These are phyloP conservation scores for Margaritispora aquatica DNA, from an alignment of 495 filamentous ascomycete species.

Conservation along the genomic window DNA sequence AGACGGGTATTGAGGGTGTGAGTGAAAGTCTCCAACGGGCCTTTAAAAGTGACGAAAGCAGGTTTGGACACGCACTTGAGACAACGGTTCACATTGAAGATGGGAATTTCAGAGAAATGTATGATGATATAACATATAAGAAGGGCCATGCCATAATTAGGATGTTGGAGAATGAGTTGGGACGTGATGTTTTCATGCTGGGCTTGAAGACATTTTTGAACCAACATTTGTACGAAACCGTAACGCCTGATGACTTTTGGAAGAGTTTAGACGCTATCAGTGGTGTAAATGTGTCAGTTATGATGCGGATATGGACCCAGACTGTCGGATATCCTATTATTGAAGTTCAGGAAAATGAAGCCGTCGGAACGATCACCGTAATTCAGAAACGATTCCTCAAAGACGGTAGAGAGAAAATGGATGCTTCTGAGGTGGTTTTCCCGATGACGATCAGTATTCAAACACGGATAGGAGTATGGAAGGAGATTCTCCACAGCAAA, in stretches of 20 bases:
- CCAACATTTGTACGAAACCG: conserved; percentile 84
- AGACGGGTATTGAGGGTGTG: conserved; percentile 91
- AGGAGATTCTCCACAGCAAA: conserved; percentile 60
- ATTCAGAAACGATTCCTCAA: conserved; percentile 70
- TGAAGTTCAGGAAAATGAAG: conserved; percentile 53
- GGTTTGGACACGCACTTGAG: conserved; percentile 93
- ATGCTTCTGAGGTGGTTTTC: conserved; percentile 71
- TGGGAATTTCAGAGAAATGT: conserved; percentile 94
- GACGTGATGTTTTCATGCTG: conserved; percentile 87
- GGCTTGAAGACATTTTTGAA: conserved; percentile 86
- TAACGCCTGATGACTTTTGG: conserved; percentile 86
- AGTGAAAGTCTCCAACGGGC: conserved; percentile 85
- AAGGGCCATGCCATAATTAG: conserved; percentile 95
- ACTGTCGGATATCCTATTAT: conserved; percentile 69
- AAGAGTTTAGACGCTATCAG: conserved; percentile 79
- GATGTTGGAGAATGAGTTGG: conserved; percentile 94
- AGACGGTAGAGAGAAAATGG: conserved; percentile 68
- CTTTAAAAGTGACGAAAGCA: conserved; percentile 77
- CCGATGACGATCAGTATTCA: conserved; percentile 64
- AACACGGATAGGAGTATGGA: conserved; percentile 56
- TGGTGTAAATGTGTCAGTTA: conserved; percentile 77
- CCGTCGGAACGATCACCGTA: conserved; percentile 50
- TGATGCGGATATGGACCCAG: conserved; percentile 74
- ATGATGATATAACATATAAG: conserved; percentile 93
- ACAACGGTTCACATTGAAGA: conserved; percentile 66